A percentile compares a stretch with the other conserved stretches of the same genome.
Evolutionary conservation across 2,329 filamentous ascomycete genomes (phyloP).

Genomic region (Diplodia corticola): DNA sequence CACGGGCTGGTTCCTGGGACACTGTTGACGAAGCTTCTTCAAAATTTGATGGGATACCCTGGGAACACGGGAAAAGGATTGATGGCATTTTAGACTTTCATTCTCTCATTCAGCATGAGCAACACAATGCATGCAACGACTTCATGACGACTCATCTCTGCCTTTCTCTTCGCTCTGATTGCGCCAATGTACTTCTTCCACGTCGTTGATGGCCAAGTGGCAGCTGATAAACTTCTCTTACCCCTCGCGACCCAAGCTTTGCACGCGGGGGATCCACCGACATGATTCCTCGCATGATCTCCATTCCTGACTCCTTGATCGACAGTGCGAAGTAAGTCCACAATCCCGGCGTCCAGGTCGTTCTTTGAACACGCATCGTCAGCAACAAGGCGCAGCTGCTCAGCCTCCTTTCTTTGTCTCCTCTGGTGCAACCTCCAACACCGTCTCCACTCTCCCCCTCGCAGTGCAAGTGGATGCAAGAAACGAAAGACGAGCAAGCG

Average conservation of each 20-base stretch:
- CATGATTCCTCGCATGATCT: not conserved
- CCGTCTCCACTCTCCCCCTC: not conserved
- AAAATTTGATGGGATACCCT: slow-evolving; percentile 6
- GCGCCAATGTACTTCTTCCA: too few relatives aligned
- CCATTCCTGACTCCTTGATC: not conserved
- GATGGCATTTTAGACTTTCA: not conserved
- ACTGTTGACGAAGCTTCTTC: not conserved
- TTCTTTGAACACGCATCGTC: not conserved
- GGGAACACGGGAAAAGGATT: not conserved
- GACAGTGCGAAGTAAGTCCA: not conserved
- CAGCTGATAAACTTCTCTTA: not conserved
- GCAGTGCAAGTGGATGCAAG: not conserved
- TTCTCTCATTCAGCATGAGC: not conserved
- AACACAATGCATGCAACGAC: slow-evolving; percentile 2
- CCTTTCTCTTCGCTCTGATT: not conserved
- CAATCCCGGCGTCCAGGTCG: not conserved
- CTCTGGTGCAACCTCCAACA: not conserved
- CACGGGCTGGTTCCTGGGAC: slow-evolving; percentile 1
- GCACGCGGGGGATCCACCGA: not conserved
- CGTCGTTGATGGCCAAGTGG: too few relatives aligned
- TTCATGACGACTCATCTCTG: not conserved
- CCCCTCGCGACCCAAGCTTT: not conserved
- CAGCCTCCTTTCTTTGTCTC: not conserved
- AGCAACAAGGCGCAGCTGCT: not conserved
- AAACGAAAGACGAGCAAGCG: not conserved